phyloP scores from a whole-genome alignment of 352 stramenopile species.

The Phytopythium aichiense region DNA sequence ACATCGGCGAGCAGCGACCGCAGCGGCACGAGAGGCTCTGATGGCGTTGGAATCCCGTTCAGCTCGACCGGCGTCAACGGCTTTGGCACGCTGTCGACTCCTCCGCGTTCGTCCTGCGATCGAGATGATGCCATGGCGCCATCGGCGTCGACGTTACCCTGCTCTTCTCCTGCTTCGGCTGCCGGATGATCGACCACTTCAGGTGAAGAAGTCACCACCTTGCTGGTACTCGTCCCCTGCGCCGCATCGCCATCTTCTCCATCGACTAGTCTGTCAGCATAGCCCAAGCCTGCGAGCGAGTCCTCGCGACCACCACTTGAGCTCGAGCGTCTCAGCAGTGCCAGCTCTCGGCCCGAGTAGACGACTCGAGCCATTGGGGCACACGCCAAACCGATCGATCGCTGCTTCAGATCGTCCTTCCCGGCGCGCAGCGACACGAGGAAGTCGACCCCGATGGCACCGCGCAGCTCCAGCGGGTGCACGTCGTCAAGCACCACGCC shows the following conservation, averaged over 20 bases:
- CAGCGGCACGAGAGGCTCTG: constrained; percentile 1
- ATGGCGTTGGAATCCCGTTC: neutral
- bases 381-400: constrained; percentile 26
- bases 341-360: constrained; percentile 59
- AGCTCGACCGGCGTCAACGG: neutral
- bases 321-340: constrained; percentile 15
- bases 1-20: neutral
- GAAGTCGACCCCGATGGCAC: constrained; percentile 38
- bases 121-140: neutral
- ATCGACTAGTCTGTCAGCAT: neutral
- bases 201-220: neutral
- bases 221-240: neutral
- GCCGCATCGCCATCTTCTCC: neutral
- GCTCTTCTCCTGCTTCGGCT: neutral
- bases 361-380: constrained; percentile 29
- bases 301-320: neutral
- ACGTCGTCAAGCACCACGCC: constrained; percentile 67
- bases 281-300: neutral
- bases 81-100: neutral
- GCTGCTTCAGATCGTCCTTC: constrained; percentile 29
- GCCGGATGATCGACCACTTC: neutral
- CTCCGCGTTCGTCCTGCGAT: neutral
- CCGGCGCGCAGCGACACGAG: constrained; percentile 47
- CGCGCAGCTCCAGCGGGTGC: constrained; percentile 36
- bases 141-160: neutral